Conservation (phyloP, 208 protist genomes). For the Trypanosoma boissoni region DNA sequence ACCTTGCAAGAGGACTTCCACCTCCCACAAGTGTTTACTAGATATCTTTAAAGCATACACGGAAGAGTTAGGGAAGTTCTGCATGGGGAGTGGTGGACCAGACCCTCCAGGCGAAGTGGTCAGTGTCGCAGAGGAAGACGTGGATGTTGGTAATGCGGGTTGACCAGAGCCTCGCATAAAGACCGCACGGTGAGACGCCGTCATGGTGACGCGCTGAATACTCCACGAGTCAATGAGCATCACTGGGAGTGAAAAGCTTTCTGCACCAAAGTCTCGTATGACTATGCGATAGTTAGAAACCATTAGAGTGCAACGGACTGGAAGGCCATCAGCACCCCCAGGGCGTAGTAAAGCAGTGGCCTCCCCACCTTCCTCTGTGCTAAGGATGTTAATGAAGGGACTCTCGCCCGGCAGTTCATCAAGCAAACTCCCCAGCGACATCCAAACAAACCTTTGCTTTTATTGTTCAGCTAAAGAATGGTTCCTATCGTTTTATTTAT, state of each 20-base stretch:
- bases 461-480: neutral
- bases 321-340: neutral
- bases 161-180: slow-evolving; percentile 17
- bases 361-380: slow-evolving; percentile 9
- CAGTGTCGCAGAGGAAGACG: neutral
- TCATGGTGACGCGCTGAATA: slow-evolving; percentile 14
- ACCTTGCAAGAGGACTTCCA: slow-evolving; percentile 24
- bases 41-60: slow-evolving; percentile 19
- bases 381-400: slow-evolving; percentile 11
- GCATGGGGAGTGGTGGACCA: neutral
- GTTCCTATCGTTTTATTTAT: neutral
- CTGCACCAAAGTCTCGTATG: slow-evolving; percentile 18
- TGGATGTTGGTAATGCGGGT: neutral
- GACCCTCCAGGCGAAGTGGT: neutral
- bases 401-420: slow-evolving; percentile 14
- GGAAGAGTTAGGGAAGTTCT: neutral
- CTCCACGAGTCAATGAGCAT: slow-evolving; percentile 53
- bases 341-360: slow-evolving; percentile 13
- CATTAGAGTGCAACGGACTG: slow-evolving; percentile 10
- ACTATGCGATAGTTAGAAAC: slow-evolving; percentile 26
- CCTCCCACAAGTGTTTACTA: slow-evolving; percentile 27
- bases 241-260: slow-evolving; percentile 41
- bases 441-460: neutral
- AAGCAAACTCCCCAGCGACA: slow-evolving; percentile 6
- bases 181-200: slow-evolving; percentile 1